Evolutionary conservation across 2,329 filamentous ascomycete species (phyloP).

Genomic region (Penicillium hesseltinei): DNA sequence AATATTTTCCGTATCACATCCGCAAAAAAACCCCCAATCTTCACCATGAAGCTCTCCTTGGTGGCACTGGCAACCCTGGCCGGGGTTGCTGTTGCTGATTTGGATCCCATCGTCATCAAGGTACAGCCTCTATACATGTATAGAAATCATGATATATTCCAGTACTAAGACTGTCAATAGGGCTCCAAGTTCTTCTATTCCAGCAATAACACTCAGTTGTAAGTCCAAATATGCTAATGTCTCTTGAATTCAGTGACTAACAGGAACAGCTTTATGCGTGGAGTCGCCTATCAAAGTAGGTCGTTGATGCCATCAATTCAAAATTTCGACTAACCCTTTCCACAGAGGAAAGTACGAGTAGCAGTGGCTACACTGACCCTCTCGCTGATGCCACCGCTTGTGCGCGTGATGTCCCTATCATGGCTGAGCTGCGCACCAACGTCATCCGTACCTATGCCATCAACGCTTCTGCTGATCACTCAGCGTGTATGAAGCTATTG

Average conservation of each 20-base stretch:
- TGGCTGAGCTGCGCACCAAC: constrained; percentile 78
- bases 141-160: not conserved
- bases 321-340: constrained; percentile 4
- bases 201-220: constrained; percentile 71
- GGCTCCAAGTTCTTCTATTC: constrained; percentile 84
- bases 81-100: constrained; percentile 46
- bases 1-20: not conserved
- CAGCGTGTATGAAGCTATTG: constrained; percentile 76
- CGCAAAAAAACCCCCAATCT: not conserved
- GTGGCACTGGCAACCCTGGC: constrained; percentile 52
- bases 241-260: constrained; percentile 36
- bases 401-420: constrained; percentile 76
- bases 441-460: constrained; percentile 90
- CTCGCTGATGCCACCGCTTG: constrained; percentile 69
- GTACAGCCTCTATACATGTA: constrained; percentile 37
- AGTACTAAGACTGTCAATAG: constrained; percentile 37
- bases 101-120: constrained; percentile 62
- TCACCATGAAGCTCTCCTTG: constrained; percentile 51
- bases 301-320: constrained; percentile 14
- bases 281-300: constrained; percentile 81
- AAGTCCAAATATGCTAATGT: constrained; percentile 34
- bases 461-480: constrained; percentile 73
- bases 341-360: constrained; percentile 49
- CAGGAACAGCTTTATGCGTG: constrained; percentile 68
- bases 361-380: constrained; percentile 69